Conservation (phyloP, 192 early-diverging fungal species). For the Coemansia sp. region DNA sequence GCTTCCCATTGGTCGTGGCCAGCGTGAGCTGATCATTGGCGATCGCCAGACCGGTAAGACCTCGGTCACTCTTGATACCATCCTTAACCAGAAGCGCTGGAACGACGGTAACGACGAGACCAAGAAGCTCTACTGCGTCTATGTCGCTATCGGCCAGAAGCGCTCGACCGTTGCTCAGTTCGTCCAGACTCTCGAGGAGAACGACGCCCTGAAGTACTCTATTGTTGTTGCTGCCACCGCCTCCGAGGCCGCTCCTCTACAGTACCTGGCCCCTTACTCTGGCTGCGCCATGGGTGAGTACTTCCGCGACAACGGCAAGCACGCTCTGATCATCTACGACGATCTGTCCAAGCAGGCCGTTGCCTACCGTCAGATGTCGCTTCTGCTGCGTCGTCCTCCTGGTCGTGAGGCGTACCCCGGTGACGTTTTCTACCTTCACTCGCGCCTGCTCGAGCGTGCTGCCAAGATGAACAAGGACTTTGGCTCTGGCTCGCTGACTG, state of each 20-base stretch:
- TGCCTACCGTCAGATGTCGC: slow-evolving; percentile 99
- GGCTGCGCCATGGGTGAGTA: slow-evolving; percentile 98
- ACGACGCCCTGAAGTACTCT: slow-evolving; percentile 99
- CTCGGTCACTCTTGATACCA: slow-evolving; percentile 97
- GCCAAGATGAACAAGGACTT: slow-evolving; percentile 99
- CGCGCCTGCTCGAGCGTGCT: slow-evolving; percentile 97
- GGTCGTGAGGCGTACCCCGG: slow-evolving; percentile 99
- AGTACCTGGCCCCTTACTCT: slow-evolving; percentile 98
- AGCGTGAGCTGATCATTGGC: slow-evolving; percentile 99
- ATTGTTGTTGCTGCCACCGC: slow-evolving; percentile 98
- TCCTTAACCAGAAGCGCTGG: slow-evolving; percentile 99
- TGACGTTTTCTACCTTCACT: slow-evolving; percentile 99
- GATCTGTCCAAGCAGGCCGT: slow-evolving; percentile 99
- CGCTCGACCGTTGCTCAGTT: slow-evolving; percentile 99
- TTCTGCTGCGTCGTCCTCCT: slow-evolving; percentile 98
- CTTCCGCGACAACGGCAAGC: slow-evolving; percentile 99
- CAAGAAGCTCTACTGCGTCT: slow-evolving; percentile 99
- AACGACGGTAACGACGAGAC: slow-evolving; percentile 91
- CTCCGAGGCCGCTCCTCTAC: slow-evolving; percentile 97
- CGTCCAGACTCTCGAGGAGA: slow-evolving; percentile 96
- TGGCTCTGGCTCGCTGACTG: slow-evolving; percentile 97
- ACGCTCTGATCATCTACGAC: slow-evolving; percentile 96
- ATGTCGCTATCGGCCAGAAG: slow-evolving; percentile 99
- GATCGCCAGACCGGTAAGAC: slow-evolving; percentile 99
- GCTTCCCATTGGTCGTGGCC: slow-evolving; percentile 99